Evolutionary conservation across 352 stramenopile species (phyloP).

Genomic region (Phytophthora gonapodyides): DNA sequence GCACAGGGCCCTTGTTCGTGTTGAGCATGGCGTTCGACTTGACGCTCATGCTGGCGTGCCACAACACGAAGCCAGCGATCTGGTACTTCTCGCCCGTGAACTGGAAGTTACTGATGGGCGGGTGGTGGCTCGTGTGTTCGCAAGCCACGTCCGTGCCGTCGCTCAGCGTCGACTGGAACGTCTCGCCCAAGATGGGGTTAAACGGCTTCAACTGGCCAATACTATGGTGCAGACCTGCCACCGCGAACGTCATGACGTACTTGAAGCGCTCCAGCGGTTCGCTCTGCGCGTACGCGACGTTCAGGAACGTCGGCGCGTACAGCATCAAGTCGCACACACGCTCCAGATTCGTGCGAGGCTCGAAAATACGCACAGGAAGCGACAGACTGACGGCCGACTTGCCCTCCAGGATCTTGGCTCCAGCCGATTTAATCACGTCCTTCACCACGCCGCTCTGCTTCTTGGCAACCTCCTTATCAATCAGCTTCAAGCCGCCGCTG

Average conservation of each 20-base stretch:
- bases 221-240: slow-evolving; percentile 79
- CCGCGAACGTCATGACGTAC: slow-evolving; percentile 76
- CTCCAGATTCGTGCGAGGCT: slow-evolving; percentile 82
- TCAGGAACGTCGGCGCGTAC: slow-evolving; percentile 80
- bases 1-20: slow-evolving; percentile 77
- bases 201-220: slow-evolving; percentile 87
- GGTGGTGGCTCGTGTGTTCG: slow-evolving; percentile 87
- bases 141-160: slow-evolving; percentile 82
- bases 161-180: slow-evolving; percentile 72
- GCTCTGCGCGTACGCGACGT: slow-evolving; percentile 55
- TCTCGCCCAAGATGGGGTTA: slow-evolving; percentile 86
- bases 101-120: slow-evolving; percentile 86
- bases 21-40: slow-evolving; percentile 87
- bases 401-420: slow-evolving; percentile 68
- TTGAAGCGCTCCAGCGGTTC: slow-evolving; percentile 82
- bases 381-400: slow-evolving; percentile 84
- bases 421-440: slow-evolving; percentile 82
- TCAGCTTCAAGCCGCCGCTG: slow-evolving; percentile 75
- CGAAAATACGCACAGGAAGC: slow-evolving; percentile 85
- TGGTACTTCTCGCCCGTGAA: slow-evolving; percentile 74
- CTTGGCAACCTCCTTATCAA: slow-evolving; percentile 86
- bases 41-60: slow-evolving; percentile 79
- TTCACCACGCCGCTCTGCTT: slow-evolving; percentile 87
- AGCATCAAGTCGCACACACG: slow-evolving; percentile 81
- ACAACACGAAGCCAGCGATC: slow-evolving; percentile 73